Evolutionary conservation across 2,329 filamentous ascomycete species (phyloP), one percentile per base, ranked within the genome.

Genomic region (Ophiostoma novo-ulmi): DNA sequence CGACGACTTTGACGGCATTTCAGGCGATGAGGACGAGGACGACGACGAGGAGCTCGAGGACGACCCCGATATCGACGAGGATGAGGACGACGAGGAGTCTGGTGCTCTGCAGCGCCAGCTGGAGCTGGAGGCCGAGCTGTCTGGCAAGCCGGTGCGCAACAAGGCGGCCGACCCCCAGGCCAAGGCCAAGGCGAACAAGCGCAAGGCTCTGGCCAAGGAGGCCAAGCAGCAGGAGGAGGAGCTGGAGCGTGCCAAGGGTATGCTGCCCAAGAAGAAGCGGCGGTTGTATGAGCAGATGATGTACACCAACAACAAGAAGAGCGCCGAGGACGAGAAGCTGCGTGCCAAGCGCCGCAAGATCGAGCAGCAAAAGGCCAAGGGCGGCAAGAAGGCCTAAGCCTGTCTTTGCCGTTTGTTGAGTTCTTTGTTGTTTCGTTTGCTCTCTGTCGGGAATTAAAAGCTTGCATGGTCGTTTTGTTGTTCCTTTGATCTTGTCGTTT

Each of bases 221-320:
- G 87, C 88, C 48, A 87, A 88, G 72, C 85, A 89, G 77, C 91
- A 95, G 78, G 89, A 91, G 4, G 95, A 98, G 80, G 94, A 98
- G 76, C 81, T 96, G 71, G 93, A 97, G 80, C 87, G 94, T 73
- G 90, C 92, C 79, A 97, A 97, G 88, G 95, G 96, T 83, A 99
- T 99, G 95, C 89, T 98, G 84, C 92, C 91, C 80, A 92, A 96
- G 81, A 95, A 96, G 87, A 99, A 98, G 89, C 87, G 95, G 77
- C 97, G 97, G 88, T 83, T 97, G 77, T 91, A 94, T 75, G 95
- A 98, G 84, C 95, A 97, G 84, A 99, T 99, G 92, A 86, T 93
- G 78, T 96, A 97, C 81, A 93, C 89, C 73, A 97, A 97, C 81
- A 94, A 90, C 82, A 94, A 95, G 86, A 92, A 93, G 84, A 94